phyloP scores from a whole-genome alignment of 2,329 filamentous ascomycete species.

The Cercospora beticola region DNA sequence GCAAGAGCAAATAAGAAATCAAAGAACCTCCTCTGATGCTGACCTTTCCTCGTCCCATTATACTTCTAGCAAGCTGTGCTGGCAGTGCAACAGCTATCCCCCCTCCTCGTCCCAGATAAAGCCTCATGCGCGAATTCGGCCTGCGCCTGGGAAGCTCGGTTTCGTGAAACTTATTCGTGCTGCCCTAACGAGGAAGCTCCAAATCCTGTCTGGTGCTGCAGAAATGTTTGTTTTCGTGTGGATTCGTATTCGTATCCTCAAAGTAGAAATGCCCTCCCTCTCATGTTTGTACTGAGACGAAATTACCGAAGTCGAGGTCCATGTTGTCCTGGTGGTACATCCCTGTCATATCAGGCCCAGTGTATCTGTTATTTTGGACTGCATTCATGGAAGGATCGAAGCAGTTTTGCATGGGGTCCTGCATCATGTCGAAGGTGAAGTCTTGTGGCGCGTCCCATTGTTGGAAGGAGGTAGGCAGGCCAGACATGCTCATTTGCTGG shows the following conservation, averaged over 20 bases:
- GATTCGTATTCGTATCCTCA: not conserved
- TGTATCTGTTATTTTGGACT: not conserved
- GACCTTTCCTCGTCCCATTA: not conserved
- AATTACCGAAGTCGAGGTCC: conserved; percentile 4
- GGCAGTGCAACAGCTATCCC: not conserved
- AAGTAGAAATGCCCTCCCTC: not conserved
- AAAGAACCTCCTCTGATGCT: not conserved
- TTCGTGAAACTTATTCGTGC: not conserved
- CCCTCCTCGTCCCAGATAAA: not conserved
- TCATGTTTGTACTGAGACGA: conserved; percentile 10
- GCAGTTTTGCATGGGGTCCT: not conserved
- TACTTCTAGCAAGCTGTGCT: not conserved
- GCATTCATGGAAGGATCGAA: not conserved
- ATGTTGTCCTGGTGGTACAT: not conserved
- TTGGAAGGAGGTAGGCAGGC: not conserved
- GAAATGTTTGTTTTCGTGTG: not conserved
- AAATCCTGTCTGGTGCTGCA: not conserved
- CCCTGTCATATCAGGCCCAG: not conserved
- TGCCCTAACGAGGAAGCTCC: not conserved
- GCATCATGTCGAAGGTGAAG: conserved; percentile 2
- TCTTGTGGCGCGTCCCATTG: conserved; percentile 6
- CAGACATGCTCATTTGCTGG: not conserved
- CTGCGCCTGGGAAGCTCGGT: not conserved
- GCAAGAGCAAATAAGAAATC: not conserved
- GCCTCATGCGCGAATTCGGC: not conserved